These are phyloP conservation scores for Flaveria linearis DNA, from an alignment of 129 eudicot species.

Conservation along the genomic window DNA sequence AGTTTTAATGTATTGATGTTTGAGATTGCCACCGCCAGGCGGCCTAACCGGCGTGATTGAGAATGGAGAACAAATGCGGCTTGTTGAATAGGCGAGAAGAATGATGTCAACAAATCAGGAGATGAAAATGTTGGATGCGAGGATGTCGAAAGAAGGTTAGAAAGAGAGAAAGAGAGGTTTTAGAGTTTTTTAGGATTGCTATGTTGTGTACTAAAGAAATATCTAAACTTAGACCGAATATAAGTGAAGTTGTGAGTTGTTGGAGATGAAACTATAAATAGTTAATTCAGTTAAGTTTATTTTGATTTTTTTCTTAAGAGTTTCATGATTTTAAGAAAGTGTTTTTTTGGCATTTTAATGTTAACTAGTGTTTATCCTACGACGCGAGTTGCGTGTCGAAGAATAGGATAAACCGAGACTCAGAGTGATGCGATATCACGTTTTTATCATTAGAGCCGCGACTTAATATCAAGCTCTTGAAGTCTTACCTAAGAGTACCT, in stretches of 20 bases:
- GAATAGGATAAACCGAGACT: no score
- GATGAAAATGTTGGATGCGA: slow-evolving; percentile 63
- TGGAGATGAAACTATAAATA: slow-evolving; percentile 30
- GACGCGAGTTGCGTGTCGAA: no score
- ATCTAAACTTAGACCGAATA: slow-evolving; percentile 48
- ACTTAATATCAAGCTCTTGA: no score
- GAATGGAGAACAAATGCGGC: slow-evolving; percentile 51
- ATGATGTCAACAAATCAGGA: slow-evolving; percentile 46
- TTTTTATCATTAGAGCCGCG: no score
- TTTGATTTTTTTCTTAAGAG: not conserved
- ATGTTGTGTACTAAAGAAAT: slow-evolving; percentile 49
- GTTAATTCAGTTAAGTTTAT: not conserved
- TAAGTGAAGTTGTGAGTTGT: slow-evolving; percentile 51
- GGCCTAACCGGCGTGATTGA: slow-evolving; percentile 64
- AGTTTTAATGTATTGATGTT: slow-evolving; percentile 78
- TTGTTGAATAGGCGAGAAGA: slow-evolving; percentile 54
- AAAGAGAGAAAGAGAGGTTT: slow-evolving; percentile 43
- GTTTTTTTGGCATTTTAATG: not conserved
- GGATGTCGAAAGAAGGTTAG: slow-evolving; percentile 42
- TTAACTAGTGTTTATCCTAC: not conserved
- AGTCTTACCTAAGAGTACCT: no score
- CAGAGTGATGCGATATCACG: no score
- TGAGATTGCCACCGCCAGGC: slow-evolving; percentile 54
- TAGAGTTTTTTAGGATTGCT: slow-evolving; percentile 60
- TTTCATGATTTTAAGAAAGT: not conserved